phyloP scores from a whole-genome alignment of 345 rosid species.

The Citrus sinensis region DVS_A1.0 CM039163.1:46783501-46784000 shows the following conservation, averaged over 20 bases:
- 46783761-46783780: neutral
- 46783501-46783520: neutral
- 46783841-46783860: conserved; percentile 77
- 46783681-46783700: conserved; percentile 75
- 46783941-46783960: neutral
- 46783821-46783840: conserved; percentile 73
- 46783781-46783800: conserved; percentile 68
- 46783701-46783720: conserved; percentile 35
- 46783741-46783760: neutral
- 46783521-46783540: neutral
- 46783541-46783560: neutral
- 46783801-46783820: conserved; percentile 72
- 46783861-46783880: conserved; percentile 28
- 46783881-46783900: too few relatives aligned
- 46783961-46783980: neutral
- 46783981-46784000: neutral
- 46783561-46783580: conserved; percentile 45
- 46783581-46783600: conserved; percentile 59
- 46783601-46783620: conserved; percentile 63
- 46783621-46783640: conserved; percentile 68
- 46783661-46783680: conserved; percentile 89
- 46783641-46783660: conserved; percentile 69
- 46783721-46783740: neutral
- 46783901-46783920: neutral
- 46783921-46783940: neutral